Evolutionary conservation across 441 rosid species (phyloP).

Genomic region (Gossypium davidsonii): DNA sequence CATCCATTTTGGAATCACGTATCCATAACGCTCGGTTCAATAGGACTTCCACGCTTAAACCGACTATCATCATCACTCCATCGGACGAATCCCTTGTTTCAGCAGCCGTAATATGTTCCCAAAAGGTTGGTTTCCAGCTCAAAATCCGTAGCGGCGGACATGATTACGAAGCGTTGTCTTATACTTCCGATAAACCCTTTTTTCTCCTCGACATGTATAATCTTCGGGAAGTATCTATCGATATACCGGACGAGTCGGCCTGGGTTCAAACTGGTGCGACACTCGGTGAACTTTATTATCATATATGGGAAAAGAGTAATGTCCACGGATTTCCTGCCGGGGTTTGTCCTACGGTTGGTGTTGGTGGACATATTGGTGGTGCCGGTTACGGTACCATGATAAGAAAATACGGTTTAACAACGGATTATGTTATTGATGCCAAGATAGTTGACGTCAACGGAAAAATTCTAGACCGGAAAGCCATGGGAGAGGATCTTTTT

Average conservation of each 20-base stretch:
- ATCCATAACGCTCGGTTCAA: slow-evolving; percentile 41
- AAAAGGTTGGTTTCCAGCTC: slow-evolving; percentile 27
- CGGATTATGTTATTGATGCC: slow-evolving; percentile 51
- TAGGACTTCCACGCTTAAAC: slow-evolving; percentile 33
- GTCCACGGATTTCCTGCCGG: slow-evolving; percentile 61
- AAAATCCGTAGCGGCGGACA: slow-evolving; percentile 70
- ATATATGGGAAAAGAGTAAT: slow-evolving; percentile 40
- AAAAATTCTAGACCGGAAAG: slow-evolving; percentile 35
- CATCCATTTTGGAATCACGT: slow-evolving; percentile 31
- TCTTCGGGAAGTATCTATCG: slow-evolving; percentile 27
- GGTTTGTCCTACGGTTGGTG: slow-evolving; percentile 57
- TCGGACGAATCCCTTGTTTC: slow-evolving; percentile 39
- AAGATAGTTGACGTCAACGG: slow-evolving; percentile 55
- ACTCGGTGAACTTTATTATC: slow-evolving; percentile 49
- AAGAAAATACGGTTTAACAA: slow-evolving; percentile 49
- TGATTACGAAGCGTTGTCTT: slow-evolving; percentile 62
- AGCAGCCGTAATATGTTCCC: slow-evolving; percentile 43
- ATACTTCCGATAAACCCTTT: slow-evolving; percentile 37
- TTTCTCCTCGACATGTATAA: slow-evolving; percentile 50
- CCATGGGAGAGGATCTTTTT: slow-evolving; percentile 69
- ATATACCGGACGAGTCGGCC: slow-evolving; percentile 28
- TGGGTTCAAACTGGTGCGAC: slow-evolving; percentile 56
- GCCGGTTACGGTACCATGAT: slow-evolving; percentile 59
- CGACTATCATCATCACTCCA: slow-evolving; percentile 48
- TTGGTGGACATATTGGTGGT: slow-evolving; percentile 61